Conservation (phyloP, 129 eudicot species). For the Oenanthe sinensis region DNA sequence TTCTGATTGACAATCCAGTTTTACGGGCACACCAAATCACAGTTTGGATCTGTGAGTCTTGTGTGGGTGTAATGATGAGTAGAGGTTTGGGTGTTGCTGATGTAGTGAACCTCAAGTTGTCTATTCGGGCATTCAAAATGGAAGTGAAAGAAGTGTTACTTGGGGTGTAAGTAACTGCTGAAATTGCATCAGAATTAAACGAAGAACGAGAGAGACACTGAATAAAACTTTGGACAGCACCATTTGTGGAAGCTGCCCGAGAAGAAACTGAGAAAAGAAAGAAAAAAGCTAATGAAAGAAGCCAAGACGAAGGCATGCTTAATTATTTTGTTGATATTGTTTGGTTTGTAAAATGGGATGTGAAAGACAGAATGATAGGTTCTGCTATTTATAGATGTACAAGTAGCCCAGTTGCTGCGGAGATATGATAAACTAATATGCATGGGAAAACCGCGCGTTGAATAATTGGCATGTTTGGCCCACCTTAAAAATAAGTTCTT, state of each 20-base stretch:
- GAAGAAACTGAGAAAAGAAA: not conserved
- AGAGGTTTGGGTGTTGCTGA: not conserved
- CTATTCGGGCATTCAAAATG: constrained; percentile 1
- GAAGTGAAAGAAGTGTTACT: not conserved
- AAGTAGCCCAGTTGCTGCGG: too few relatives aligned
- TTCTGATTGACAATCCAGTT: not conserved
- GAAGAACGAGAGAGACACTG: constrained; percentile 5
- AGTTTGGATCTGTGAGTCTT: constrained; percentile 1
- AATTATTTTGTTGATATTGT: too few relatives aligned
- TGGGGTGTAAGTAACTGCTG: not conserved
- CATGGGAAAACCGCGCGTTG: too few relatives aligned
- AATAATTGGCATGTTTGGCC: too few relatives aligned
- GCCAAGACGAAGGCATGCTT: not conserved
- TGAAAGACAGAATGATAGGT: not conserved
- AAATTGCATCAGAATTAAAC: not conserved
- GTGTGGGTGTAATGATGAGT: not conserved
- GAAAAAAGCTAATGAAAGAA: not conserved
- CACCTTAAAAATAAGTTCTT: too few relatives aligned
- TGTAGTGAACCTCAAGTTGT: not conserved
- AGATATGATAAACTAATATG: too few relatives aligned
- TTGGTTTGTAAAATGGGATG: not conserved
- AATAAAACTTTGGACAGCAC: not conserved
- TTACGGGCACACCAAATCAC: not conserved
- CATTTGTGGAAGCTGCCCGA: not conserved
- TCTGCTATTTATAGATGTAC: not conserved